Evolutionary conservation across 176 grass and related monocot species (phyloP), one percentile per base, ranked within the genome.

Genomic region (Otatea glauca): DNA sequence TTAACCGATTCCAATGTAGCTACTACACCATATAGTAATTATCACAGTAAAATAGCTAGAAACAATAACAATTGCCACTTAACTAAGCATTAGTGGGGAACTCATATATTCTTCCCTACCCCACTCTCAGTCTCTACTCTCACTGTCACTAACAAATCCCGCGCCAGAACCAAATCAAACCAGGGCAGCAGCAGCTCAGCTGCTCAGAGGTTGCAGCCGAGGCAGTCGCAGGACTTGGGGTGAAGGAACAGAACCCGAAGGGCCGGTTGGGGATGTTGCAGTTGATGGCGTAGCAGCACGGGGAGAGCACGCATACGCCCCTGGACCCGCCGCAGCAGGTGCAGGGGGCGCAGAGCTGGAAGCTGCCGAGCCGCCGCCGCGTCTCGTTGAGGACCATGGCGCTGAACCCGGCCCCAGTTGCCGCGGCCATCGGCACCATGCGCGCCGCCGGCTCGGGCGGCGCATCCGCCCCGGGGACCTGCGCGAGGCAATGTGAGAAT

Each of bases 251-350:
- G 86, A 91, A 97, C 9, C 95, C 95, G 45, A 97, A 97, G 56
- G 95, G 95, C 45, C 92, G 87, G 83, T 97, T 97, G 84, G 95
- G 95, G 32, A 97, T 93, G 89, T 94, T 97, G 89, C 95, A 97
- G 84, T 97, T 94, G 95, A 97, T 97, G 72, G 95, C 73, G 86
- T 97, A 97, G 91, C 95, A 97, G 86, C 95, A 97, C 24, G 95
- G 95, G 29, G 92, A 86, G 85, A 92, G 92, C 16, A 91, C 54
- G 89, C 95, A 97, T 66, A 81, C 79, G 77, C 87, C 91, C 54
- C 77, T 83, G 39, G 90, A 23, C 14, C 92, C 89, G 13, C 90
- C 92, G 74, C 95, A 97, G 87, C 95, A 97, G 45, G 92, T 97
- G 87, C 95, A 97, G 68, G 91, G 92, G 65, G 95, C 92, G 71